Evolutionary conservation across 345 rosid genomes (phyloP).

Genomic region (Eucalyptus marginata): DNA sequence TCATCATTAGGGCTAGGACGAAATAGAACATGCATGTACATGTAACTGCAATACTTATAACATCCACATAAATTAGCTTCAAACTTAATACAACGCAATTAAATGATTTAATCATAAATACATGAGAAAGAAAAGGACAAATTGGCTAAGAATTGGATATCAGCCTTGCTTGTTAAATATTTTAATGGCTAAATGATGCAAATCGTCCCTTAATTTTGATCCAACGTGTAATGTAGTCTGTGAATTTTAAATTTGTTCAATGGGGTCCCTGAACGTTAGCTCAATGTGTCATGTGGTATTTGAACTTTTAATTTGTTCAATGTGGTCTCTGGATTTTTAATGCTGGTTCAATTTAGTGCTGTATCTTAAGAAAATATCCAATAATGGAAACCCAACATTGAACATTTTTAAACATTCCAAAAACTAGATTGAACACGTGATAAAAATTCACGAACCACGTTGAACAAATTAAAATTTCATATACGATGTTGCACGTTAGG

Average conservation of each 20-base stretch:
- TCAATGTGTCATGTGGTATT: background rate
- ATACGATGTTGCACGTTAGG: no score
- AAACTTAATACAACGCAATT: background rate
- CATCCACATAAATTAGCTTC: background rate
- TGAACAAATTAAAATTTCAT: no score
- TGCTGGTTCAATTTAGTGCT: background rate
- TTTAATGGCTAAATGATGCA: background rate
- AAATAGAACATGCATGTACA: background rate
- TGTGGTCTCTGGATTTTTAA: no score
- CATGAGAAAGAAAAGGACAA: background rate
- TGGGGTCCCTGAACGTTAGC: accelerated
- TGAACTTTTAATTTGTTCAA: no score
- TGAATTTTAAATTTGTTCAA: no score
- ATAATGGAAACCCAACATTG: background rate
- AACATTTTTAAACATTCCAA: background rate
- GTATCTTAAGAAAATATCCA: no score
- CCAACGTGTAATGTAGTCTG: accelerated
- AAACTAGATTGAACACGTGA: background rate
- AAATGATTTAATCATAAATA: background rate
- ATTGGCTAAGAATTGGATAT: background rate
- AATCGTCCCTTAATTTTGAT: background rate
- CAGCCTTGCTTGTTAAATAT: background rate
- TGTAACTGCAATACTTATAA: background rate
- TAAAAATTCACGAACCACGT: accelerated
- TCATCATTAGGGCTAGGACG: background rate